phyloP scores from a whole-genome alignment of 306 rosid species.

The Pachyrhizus erosus region DNA sequence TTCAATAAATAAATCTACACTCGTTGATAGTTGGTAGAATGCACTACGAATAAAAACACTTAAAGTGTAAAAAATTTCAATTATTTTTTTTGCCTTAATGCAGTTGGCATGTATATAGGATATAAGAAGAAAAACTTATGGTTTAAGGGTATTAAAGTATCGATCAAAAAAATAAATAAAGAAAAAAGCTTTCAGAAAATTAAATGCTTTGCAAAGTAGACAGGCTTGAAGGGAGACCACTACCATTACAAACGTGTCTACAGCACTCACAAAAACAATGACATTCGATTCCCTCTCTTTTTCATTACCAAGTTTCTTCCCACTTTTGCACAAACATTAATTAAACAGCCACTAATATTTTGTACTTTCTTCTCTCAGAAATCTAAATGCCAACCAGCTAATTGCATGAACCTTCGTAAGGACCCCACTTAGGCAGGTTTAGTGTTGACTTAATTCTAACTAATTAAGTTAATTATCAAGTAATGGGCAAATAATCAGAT shows the following conservation, averaged over 20 bases:
- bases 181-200: no score
- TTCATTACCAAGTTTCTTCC: conserved; percentile 34
- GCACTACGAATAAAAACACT: no score
- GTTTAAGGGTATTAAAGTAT: no score
- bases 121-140: no score
- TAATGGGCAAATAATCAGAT: conserved; percentile 3
- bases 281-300: conserved; percentile 28
- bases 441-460: conserved; percentile 33
- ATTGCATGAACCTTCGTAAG: conserved; percentile 39
- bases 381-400: conserved; percentile 53
- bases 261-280: conserved; percentile 32
- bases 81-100: no score
- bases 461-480: conserved; percentile 6
- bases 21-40: no score
- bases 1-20: no score
- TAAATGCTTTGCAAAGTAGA: conserved; percentile 16
- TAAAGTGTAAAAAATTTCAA: no score
- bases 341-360: conserved; percentile 38
- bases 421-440: conserved; percentile 24
- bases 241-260: conserved; percentile 37
- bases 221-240: not conserved
- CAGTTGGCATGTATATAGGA: no score
- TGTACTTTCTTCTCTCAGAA: conserved; percentile 3
- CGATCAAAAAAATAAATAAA: no score
- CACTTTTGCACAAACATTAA: conserved; percentile 38